These are phyloP conservation scores for Hypomyces perniciosus DNA, from an alignment of 2,329 filamentous ascomycete species.

Conservation along the genomic window DNA sequence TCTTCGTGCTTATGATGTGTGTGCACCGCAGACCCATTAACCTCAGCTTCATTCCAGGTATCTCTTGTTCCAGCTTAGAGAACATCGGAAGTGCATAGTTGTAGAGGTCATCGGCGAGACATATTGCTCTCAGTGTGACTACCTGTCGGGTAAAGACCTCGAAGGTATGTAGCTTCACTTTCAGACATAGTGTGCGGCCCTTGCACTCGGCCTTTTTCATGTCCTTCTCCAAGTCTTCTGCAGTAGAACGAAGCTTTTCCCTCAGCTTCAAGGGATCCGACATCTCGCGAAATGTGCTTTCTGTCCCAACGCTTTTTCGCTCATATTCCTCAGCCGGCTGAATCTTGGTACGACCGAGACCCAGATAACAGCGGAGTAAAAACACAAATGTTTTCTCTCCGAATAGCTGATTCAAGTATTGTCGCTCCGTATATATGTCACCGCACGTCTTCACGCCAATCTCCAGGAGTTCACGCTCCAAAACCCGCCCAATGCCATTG, in stretches of 20 bases:
- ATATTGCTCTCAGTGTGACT: constrained; percentile 66
- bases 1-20: constrained; percentile 79
- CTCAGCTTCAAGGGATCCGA: constrained; percentile 61
- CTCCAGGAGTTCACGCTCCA: constrained; percentile 83
- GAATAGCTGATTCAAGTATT: constrained; percentile 70
- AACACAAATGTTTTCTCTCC: constrained; percentile 90
- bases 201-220: constrained; percentile 74
- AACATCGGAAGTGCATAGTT: constrained; percentile 76
- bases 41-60: constrained; percentile 70
- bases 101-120: constrained; percentile 74
- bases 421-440: constrained; percentile 73
- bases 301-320: constrained; percentile 88
- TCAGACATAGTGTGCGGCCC: constrained; percentile 84
- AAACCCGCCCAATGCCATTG: constrained; percentile 89
- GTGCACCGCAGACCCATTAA: constrained; percentile 88
- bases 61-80: constrained; percentile 74
- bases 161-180: constrained; percentile 91
- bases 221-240: constrained; percentile 83
- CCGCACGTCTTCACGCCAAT: constrained; percentile 85
- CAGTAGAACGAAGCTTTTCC: constrained; percentile 72
- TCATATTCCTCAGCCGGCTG: constrained; percentile 86
- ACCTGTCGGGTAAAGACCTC: constrained; percentile 83
- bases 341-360: constrained; percentile 76
- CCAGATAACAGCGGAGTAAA: constrained; percentile 75
- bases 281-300: constrained; percentile 84